Evolutionary conservation across 139 green algal species (phyloP).

Genomic region (Coccomyxa sp.): DNA sequence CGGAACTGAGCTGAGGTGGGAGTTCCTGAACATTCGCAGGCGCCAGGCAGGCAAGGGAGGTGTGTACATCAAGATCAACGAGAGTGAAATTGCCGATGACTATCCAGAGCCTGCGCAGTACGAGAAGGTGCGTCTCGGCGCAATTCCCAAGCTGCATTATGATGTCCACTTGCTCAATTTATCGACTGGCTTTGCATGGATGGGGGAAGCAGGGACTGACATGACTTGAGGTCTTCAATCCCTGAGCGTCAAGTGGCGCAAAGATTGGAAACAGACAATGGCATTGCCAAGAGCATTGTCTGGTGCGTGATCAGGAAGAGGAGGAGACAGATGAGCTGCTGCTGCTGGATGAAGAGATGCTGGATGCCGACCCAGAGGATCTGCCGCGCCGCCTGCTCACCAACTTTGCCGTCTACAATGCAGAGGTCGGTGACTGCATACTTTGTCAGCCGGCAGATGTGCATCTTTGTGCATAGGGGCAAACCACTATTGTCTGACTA

Average conservation of each 20-base stretch:
- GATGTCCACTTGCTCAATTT: not conserved
- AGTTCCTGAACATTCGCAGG: not conserved
- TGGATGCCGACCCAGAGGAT: conserved; percentile 58
- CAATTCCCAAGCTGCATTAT: not conserved
- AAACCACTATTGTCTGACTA: not conserved
- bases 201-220: not conserved
- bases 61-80: conserved; percentile 83
- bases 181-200: not conserved
- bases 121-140: conserved; percentile 34
- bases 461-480: not conserved
- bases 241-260: not conserved
- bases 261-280: not conserved
- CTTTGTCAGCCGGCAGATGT: not conserved
- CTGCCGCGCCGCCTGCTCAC: conserved; percentile 71
- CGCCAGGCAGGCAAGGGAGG: not conserved
- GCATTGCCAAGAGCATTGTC: not conserved
- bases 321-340: conserved; percentile 90
- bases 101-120: conserved; percentile 87
- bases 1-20: too few relatives aligned
- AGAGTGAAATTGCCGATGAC: conserved; percentile 91
- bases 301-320: conserved; percentile 18
- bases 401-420: conserved; percentile 83
- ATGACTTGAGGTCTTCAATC: not conserved
- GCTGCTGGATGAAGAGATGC: conserved; percentile 75
- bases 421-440: conserved; percentile 44